Conservation (phyloP, 257 asterid species). For the Gentiana macrophylla region DNA sequence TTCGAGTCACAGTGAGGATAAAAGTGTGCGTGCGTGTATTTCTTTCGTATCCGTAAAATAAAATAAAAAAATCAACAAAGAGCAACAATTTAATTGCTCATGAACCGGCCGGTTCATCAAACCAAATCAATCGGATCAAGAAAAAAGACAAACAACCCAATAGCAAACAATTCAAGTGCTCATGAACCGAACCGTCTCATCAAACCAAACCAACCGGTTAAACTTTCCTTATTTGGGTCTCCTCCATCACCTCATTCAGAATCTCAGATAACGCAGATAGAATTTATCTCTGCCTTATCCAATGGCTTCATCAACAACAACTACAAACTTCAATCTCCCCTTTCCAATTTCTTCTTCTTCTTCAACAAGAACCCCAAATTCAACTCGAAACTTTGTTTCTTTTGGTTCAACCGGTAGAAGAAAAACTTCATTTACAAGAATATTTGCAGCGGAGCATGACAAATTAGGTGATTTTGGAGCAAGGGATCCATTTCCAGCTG, state of each 20-base stretch:
- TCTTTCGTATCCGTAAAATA: too few species aligned
- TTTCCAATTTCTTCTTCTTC: too few species aligned
- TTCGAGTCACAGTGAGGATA: too few species aligned
- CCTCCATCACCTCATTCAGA: background rate
- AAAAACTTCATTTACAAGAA: slow-evolving; percentile 10
- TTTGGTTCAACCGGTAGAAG: background rate
- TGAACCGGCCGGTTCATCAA: background rate
- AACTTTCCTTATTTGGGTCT: background rate
- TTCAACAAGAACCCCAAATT: too few species aligned
- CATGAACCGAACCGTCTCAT: slow-evolving; percentile 1
- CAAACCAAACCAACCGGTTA: background rate
- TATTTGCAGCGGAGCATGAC: slow-evolving; percentile 27
- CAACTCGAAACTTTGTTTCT: too few species aligned
- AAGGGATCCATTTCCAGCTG: slow-evolving; percentile 88
- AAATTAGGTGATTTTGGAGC: slow-evolving; percentile 81
- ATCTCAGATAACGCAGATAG: background rate
- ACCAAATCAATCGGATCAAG: background rate
- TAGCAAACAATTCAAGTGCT: background rate
- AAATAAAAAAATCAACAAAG: background rate
- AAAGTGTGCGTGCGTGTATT: too few species aligned
- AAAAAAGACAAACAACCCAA: background rate
- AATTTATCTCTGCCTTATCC: background rate
- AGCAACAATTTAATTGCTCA: background rate
- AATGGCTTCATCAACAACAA: too few species aligned
- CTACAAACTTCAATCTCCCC: too few species aligned